These are phyloP conservation scores for Melanogaster broomeanus DNA, from an alignment of 768 basidiomycete species.

Conservation along the genomic window DNA sequence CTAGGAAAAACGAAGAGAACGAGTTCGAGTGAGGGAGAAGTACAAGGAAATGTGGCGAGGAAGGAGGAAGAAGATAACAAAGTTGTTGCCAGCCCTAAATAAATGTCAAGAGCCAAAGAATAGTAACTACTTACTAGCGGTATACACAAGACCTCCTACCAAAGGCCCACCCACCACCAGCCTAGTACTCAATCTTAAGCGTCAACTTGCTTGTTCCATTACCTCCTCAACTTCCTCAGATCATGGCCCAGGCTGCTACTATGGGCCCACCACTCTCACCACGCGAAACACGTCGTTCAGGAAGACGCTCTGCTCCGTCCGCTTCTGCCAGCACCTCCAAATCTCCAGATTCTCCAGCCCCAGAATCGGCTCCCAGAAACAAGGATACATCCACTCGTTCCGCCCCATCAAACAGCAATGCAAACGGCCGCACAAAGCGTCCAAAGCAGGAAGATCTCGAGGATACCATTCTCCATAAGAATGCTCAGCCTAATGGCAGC, in stretches of 20 bases:
- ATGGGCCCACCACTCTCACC: constrained; percentile 83
- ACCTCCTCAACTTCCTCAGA: constrained; percentile 16
- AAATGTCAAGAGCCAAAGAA: constrained; percentile 21
- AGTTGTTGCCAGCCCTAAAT: constrained; percentile 38
- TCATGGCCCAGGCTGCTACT: constrained; percentile 63
- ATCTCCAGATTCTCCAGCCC: constrained; percentile 68
- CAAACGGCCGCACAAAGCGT: constrained; percentile 53
- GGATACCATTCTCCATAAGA: constrained; percentile 53
- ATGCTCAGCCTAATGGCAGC: constrained; percentile 34
- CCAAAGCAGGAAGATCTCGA: constrained; percentile 76
- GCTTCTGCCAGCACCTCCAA: constrained; percentile 68
- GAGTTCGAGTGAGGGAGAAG: constrained; percentile 2
- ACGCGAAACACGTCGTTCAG: constrained; percentile 76
- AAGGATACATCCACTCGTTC: constrained; percentile 42
- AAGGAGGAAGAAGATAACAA: constrained; percentile 14
- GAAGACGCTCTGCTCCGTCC: constrained; percentile 69
- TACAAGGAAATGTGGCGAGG: constrained; percentile 6
- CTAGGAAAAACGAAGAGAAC: neutral
- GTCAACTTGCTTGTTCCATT: constrained; percentile 4
- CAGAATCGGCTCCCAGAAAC: constrained; percentile 48
- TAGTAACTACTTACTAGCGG: constrained; percentile 1
- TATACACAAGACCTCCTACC: neutral
- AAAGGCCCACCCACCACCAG: constrained; percentile 1
- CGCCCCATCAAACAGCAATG: constrained; percentile 38
- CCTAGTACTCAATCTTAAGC: too few relatives aligned